These are phyloP conservation scores for Sophora flavescens DNA, from an alignment of 306 rosid genomes.

Conservation along the genomic window DNA sequence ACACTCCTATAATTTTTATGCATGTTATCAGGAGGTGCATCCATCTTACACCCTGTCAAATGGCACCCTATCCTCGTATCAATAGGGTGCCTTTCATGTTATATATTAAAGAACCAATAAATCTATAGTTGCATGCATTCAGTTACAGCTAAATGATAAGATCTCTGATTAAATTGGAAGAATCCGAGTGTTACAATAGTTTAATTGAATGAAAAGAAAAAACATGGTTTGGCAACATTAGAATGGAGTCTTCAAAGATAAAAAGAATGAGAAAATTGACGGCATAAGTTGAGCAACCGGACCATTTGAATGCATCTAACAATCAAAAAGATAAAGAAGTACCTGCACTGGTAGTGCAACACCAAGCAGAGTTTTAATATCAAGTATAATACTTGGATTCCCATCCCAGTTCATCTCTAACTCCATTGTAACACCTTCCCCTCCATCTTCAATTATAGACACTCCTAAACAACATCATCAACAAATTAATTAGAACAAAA, in stretches of 20 bases:
- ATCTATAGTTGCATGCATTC: slow-evolving; percentile 25
- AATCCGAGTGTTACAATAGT: slow-evolving; percentile 20
- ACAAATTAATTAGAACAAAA: slow-evolving; percentile 47
- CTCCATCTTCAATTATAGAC: slow-evolving; percentile 78
- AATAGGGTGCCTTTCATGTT: neutral
- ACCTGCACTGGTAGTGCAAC: slow-evolving; percentile 94
- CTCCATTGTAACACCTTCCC: slow-evolving; percentile 83
- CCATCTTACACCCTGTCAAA: slow-evolving; percentile 13
- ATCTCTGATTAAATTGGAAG: slow-evolving; percentile 20
- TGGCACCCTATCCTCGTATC: neutral
- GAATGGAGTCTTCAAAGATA: slow-evolving; percentile 17
- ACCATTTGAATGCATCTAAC: slow-evolving; percentile 23
- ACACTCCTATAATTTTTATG: slow-evolving; percentile 4
- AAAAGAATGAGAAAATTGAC: neutral
- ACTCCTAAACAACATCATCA: slow-evolving; percentile 65
- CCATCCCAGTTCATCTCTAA: slow-evolving; percentile 99
- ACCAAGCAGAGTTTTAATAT: slow-evolving; percentile 84
- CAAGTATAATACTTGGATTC: slow-evolving; percentile 89
- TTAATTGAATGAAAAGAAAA: slow-evolving; percentile 41
- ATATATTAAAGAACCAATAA: slow-evolving; percentile 16
- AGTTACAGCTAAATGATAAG: slow-evolving; percentile 21
- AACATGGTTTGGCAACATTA: slow-evolving; percentile 18
- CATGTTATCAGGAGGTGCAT: slow-evolving; percentile 34
- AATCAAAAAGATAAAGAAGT: slow-evolving; percentile 36
- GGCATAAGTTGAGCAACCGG: neutral